A percentile compares a stretch with the other conserved stretches of the same genome.
Evolutionary conservation across 305 asterid genomes (phyloP).

Genomic region (Rubia peregrina): DNA sequence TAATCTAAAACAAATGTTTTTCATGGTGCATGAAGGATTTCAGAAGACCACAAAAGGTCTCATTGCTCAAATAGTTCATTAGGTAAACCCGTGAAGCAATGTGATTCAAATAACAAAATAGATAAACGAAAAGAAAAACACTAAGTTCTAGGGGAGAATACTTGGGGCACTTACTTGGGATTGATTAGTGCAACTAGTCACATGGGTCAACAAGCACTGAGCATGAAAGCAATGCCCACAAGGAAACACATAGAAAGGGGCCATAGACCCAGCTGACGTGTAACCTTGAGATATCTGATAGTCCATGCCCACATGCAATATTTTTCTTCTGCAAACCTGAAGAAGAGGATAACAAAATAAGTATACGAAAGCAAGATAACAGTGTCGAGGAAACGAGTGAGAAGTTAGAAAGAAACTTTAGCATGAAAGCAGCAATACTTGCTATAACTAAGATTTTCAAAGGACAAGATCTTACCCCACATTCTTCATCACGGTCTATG

Average conservation of each 20-base stretch:
- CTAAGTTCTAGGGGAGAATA: neutral
- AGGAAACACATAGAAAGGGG: conserved; percentile 96
- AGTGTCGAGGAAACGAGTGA: conserved; percentile 13
- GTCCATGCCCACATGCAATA: conserved; percentile 58
- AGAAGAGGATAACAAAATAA: conserved; percentile 22
- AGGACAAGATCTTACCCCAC: conserved; percentile 69
- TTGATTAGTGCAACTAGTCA: conserved; percentile 76
- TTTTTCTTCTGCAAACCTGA: conserved; percentile 80
- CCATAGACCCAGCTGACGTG: conserved; percentile 77
- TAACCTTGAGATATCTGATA: conserved; percentile 60
- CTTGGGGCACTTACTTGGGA: conserved; percentile 59
- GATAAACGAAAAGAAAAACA: neutral
- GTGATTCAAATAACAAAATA: conserved; percentile 1
- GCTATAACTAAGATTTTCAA: conserved; percentile 9
- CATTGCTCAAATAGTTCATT: neutral
- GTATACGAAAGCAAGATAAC: conserved; percentile 10
- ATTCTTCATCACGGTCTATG: conserved; percentile 79
- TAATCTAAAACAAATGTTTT: neutral
- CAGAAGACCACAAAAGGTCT: neutral
- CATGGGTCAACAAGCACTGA: conserved; percentile 86
- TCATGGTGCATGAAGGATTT: neutral
- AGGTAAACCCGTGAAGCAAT: neutral
- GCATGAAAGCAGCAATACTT: conserved; percentile 3
- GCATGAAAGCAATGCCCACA: conserved; percentile 96
- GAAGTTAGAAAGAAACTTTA: conserved; percentile 6